Base-by-base conservation (phyloP, 371 early-diverging fungal species). In the Lichtheimia ramosa region DNA sequence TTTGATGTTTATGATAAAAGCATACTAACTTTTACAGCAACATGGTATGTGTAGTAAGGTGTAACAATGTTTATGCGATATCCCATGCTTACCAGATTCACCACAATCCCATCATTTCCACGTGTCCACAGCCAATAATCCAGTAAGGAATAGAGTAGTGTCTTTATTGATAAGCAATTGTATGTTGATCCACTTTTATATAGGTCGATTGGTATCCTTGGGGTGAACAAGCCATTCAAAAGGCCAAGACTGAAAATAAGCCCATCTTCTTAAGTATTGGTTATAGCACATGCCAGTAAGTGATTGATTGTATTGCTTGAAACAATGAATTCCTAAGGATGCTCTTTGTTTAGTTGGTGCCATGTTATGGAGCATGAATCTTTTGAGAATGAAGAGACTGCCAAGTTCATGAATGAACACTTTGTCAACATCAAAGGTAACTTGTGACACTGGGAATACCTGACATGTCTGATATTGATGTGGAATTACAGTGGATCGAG, bases 181-280 rank as follows among this genome's bases (percentile, higher is more conserved):
- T 34, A 41, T 21, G 5, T 54, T 40, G 13, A 24, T 41, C 13
- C 16, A 6, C 55, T 42, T 24, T 56, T 20, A 43, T 16, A 28
- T 51, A 81, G 65, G 86, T 89, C 12, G 85, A 89, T 62, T 89
- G 89, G 89, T 85, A 77, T 69, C 87, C 89, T 14, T 89, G 89
- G 89, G 80, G 86, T 5, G 71, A 84, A 57, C 86, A 86, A 59
- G 89, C 89, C 1, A 85, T 89, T 55, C 58, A 66, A 16, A 74
- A 75, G 48, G 83, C 89, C 2, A 64, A 58, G 28, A 51, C 64
- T 5, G 80, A 84, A 51, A 74, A 83, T 50, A 89, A 83, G 60
- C 80, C 82, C n/a, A 86, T 87, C 23, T 83, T 89, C 54, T 59
- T 89, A 24, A 83, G 83, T 54, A 77, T 89, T 14, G 89, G 89